Conservation (phyloP, 2,329 filamentous ascomycete species). For the Penicillium hordei region DNA sequence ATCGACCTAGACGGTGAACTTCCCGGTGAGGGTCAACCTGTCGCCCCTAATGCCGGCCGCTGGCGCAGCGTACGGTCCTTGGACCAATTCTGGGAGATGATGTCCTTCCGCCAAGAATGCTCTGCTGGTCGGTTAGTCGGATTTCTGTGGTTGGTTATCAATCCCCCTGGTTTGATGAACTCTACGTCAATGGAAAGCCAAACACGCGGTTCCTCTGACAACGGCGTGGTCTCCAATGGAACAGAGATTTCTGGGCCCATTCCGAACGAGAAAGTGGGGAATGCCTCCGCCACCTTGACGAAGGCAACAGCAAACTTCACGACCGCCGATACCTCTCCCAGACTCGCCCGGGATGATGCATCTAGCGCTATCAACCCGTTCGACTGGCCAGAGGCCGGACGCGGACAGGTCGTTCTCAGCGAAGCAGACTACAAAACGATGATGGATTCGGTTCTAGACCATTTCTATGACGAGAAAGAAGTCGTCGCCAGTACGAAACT, state of each 20-base stretch:
- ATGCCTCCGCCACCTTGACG: not conserved
- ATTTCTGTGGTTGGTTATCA: conserved; percentile 89
- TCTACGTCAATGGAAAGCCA: conserved; percentile 36
- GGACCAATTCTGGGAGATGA: conserved; percentile 98
- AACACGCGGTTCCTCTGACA: conserved; percentile 4
- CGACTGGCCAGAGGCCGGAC: conserved; percentile 36
- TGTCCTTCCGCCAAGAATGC: conserved; percentile 95
- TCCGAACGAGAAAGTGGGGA: not conserved
- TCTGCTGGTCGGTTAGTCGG: conserved; percentile 89
- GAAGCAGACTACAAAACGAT: conserved; percentile 43
- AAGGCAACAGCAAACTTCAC: not conserved
- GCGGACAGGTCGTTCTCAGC: conserved; percentile 39
- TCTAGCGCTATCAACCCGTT: conserved; percentile 28
- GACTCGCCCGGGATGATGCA: not conserved
- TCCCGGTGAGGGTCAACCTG: conserved; percentile 39
- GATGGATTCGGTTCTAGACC: conserved; percentile 41
- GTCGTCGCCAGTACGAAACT: conserved; percentile 41
- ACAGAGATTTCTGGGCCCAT: not conserved
- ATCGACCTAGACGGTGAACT: conserved; percentile 86
- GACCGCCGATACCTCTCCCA: not conserved
- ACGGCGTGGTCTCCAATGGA: not conserved
- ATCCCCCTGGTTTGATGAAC: conserved; percentile 54
- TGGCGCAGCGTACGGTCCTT: conserved; percentile 84
- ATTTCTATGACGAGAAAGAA: conserved; percentile 45
- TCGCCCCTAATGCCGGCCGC: conserved; percentile 56